Percentiles rank a stretch among this genome's conserved stretches.
phyloP scores from a whole-genome alignment of 768 basidiomycete genomes.

The Leccinum rimulosum region DNA sequence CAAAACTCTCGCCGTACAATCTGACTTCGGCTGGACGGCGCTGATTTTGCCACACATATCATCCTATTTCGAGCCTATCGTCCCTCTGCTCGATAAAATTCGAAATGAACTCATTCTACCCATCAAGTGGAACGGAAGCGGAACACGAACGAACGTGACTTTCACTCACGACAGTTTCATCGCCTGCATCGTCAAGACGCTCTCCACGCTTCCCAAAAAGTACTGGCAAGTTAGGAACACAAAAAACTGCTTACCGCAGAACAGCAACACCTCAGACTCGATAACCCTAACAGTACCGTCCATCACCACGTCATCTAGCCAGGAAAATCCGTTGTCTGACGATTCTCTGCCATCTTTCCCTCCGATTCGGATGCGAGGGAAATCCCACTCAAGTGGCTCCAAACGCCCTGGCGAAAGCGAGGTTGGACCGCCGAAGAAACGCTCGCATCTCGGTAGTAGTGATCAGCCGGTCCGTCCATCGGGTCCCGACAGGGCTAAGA shows the following conservation, averaged over 20 bases:
- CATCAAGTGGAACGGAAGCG: background rate
- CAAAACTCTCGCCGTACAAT: constrained; percentile 1
- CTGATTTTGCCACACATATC: background rate
- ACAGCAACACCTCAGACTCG: background rate
- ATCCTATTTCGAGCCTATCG: constrained; percentile 1
- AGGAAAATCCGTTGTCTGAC: background rate
- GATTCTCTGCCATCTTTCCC: background rate
- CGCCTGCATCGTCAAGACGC: background rate
- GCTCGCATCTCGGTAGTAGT: background rate
- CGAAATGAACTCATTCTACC: background rate
- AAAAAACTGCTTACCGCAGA: background rate
- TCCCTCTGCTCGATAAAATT: background rate
- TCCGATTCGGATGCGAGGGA: background rate
- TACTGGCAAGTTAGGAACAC: background rate
- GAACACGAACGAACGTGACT: background rate
- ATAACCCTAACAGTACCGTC: background rate
- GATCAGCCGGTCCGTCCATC: background rate
- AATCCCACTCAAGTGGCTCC: background rate
- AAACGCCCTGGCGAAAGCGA: background rate
- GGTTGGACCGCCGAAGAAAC: background rate
- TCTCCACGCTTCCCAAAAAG: background rate
- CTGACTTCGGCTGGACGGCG: background rate
- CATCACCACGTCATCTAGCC: background rate
- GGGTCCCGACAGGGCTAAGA: background rate
- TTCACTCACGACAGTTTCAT: background rate